These are phyloP conservation scores for Tetragonia tetragonoides DNA, from an alignment of 148 eudicot genomes.

Conservation along the genomic window DNA sequence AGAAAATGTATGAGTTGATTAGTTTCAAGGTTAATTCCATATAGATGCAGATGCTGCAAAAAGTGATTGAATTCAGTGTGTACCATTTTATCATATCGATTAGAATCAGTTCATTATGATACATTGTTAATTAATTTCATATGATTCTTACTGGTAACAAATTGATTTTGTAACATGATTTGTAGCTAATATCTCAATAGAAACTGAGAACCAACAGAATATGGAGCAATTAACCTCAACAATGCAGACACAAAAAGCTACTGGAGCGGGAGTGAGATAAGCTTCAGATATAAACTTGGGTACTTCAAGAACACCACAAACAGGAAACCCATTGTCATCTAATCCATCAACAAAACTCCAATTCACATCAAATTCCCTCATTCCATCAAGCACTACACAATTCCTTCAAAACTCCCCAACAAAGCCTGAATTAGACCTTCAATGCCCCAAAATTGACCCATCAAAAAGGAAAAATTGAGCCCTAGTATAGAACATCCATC, in stretches of 20 bases:
- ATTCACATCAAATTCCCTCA: conserved; percentile 28
- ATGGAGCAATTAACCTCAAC: conserved; percentile 55
- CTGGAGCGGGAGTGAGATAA: conserved; percentile 70
- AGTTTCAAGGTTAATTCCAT: too few species aligned
- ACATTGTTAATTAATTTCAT: too few species aligned
- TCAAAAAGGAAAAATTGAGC: too few species aligned
- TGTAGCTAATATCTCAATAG: conserved; percentile 56
- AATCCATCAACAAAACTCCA: conserved; percentile 23
- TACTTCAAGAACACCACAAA: conserved; percentile 29
- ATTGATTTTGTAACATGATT: neutral
- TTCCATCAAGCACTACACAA: conserved; percentile 27
- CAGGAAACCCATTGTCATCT: conserved; percentile 28
- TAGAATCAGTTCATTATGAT: too few species aligned
- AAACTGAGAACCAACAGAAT: conserved; percentile 41
- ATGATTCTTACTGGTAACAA: too few species aligned
- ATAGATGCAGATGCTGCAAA: too few species aligned
- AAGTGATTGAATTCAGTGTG: too few species aligned
- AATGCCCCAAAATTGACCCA: conserved; percentile 31
- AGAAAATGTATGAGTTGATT: too few species aligned
- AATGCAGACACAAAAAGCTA: conserved; percentile 52
- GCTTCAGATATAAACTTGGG: conserved; percentile 54
- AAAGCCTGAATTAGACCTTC: conserved; percentile 30
- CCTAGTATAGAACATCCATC: too few species aligned
- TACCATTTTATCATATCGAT: too few species aligned
- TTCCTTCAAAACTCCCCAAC: conserved; percentile 27